Base-by-base conservation (phyloP, 306 rosid genomes). In the Cucurbita ficifolia region DNA sequence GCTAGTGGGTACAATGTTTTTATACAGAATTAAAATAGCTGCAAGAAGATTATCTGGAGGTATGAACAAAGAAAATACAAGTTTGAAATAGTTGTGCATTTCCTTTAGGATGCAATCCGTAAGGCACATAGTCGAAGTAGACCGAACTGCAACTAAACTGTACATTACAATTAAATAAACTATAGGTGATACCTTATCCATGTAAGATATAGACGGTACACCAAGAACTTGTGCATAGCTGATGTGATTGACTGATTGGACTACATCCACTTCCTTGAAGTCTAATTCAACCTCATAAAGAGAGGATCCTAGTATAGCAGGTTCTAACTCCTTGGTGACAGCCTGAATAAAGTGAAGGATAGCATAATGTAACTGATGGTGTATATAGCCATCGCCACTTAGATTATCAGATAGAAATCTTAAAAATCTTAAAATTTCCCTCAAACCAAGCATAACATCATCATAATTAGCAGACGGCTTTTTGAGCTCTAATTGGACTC, bases 141-240 rank as follows among this genome's bases (percentile, higher is more conserved):
- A 78, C 75, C 63, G 86, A 70, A 82, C 82, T 76, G 86, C 76
- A 81, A 80, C 60, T 60, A 79, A 82, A 82, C 89, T 83, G 88
- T 81, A 84, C 67, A 87, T 85, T 11, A 79, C 85, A 75, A 73
- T 73, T 63, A 90, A 82, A 84, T 92, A 90, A 81, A 84, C 82
- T 75, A 81, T 62, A 62, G 96, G 96, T 64, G 96, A 86, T 77
- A 87, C 98, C 91, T 88, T 84, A 57, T 87, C 91, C 98, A 86
- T 87, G 70, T 90, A 67, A 75, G 83, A 70, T 42, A 87, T 43
- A 82, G 76, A 68, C 50, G 68, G 77, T 71, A 85, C 70, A 76
- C 48, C 56, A 0, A 18, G 73, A 81, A 77, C 74, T 69, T 86
- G 83, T 63, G 77, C 83, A 76, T 71, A 79, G 67, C 77, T 77